Conservation (phyloP, 495 filamentous ascomycete genomes). For the Daldinia grandis region DNA sequence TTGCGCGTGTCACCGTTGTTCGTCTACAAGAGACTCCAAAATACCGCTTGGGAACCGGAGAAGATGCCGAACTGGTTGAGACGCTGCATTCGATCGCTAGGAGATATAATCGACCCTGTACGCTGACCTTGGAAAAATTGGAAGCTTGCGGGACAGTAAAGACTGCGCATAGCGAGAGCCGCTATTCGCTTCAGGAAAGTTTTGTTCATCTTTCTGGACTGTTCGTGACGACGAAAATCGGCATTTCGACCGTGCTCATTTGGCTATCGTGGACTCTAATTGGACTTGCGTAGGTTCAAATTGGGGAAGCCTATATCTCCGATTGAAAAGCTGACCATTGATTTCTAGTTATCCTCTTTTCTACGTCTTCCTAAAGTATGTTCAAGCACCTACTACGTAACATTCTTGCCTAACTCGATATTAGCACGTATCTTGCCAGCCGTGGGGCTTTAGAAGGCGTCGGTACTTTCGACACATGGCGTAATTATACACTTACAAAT, state of each 20-base stretch:
- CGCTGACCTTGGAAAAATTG: constrained; percentile 68
- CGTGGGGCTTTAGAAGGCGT: constrained; percentile 49
- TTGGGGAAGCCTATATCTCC: neutral
- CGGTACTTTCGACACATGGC: constrained; percentile 67
- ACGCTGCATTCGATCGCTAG: constrained; percentile 68
- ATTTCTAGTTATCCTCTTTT: constrained; percentile 65
- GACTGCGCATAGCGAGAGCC: constrained; percentile 50
- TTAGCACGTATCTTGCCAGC: constrained; percentile 52
- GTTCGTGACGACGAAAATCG: constrained; percentile 67
- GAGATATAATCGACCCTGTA: constrained; percentile 69
- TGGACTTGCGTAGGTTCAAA: constrained; percentile 60
- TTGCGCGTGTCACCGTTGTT: constrained; percentile 73
- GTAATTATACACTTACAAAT: constrained; percentile 76
- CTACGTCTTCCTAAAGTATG: constrained; percentile 70
- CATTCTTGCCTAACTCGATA: constrained; percentile 47
- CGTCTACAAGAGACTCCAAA: constrained; percentile 76
- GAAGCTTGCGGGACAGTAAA: constrained; percentile 58
- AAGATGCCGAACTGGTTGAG: constrained; percentile 67
- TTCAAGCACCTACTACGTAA: neutral
- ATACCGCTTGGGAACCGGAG: constrained; percentile 70
- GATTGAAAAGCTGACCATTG: constrained; percentile 25
- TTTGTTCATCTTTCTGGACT: constrained; percentile 68
- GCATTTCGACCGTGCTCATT: constrained; percentile 67
- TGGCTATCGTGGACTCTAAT: constrained; percentile 77
- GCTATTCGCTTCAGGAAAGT: constrained; percentile 61